Base-by-base conservation (phyloP, 805 yeast genomes). In the Blastobotrys attinorum region DNA sequence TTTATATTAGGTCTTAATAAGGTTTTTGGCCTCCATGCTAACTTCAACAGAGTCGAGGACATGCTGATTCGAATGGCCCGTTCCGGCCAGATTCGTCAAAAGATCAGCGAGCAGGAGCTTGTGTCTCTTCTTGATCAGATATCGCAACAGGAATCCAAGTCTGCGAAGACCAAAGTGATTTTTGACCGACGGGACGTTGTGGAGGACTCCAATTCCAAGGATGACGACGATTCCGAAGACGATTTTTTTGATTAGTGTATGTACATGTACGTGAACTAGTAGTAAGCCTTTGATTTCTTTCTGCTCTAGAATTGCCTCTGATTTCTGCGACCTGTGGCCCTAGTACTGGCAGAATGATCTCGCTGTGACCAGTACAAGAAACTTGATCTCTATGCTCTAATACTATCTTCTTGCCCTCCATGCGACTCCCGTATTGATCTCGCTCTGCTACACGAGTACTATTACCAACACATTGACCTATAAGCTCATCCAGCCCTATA, bases 91-190 rank as follows among this genome's bases (percentile, higher is more conserved):
- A 66, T 90, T 29, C 69, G 76, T 43, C 72, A 79, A 47, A 85
- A 86, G 59, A 69, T 90, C n/a, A 69, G 73, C 6, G 97, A 92
- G 60, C 71, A 75, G 27, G 96, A 88, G 50, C 74, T 90, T 42
- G 95, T 88, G 23, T 81, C 78, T 52, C 77, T 92, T 40, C 70
- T 90, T 51, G 88, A 87, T 59, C 88, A 89, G 47, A 70, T 90
- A 27, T 81, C 95, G 4, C 73, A 83, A 55, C 80, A 79, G 53
- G 77, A 79, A 43, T 74, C 77, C 58, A 73, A 73, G 55, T 63
- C 67, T n/a, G 72, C 71, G 35, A 76, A 75, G 34, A 74, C 83
- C 16, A 80, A 79, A 63, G 83, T 86, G 47, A 85, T 81, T 21
- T 73, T 74, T 33, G 44, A 47, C 33, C 47, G 70, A 40, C 73